Conservation (phyloP, 306 rosid species). For the Pyrus bretschneideri region DNA sequence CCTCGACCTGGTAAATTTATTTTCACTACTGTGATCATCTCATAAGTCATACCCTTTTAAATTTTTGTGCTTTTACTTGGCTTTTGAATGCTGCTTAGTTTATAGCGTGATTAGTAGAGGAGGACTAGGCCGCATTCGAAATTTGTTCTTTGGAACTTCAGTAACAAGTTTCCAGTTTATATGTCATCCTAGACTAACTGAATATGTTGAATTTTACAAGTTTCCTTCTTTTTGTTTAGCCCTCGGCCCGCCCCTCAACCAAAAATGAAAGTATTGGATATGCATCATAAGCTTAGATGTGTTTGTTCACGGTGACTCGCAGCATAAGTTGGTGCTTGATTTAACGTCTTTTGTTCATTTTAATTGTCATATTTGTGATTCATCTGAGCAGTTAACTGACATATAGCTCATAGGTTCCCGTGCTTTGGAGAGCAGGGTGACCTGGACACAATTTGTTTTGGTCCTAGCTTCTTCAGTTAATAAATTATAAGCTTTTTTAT, state of each 20-base stretch:
- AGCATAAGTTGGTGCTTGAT: neutral
- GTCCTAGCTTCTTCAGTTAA: neutral
- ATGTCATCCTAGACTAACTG: neutral
- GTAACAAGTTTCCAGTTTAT: neutral
- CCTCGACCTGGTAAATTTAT: constrained; percentile 54
- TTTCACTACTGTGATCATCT: neutral
- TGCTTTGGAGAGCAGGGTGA: neutral
- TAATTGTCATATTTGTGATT: neutral
- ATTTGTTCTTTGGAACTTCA: neutral
- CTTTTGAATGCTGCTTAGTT: neutral
- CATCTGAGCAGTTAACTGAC: neutral
- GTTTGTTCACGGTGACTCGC: neutral
- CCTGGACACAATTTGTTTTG: neutral
- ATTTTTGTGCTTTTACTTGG: neutral
- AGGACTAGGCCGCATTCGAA: neutral
- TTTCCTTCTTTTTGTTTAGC: too few species aligned
- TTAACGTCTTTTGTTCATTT: neutral
- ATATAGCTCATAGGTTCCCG: neutral
- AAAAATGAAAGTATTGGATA: neutral
- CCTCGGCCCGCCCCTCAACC: too few species aligned
- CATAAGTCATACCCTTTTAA: neutral
- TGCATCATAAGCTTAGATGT: neutral
- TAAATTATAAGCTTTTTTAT: neutral
- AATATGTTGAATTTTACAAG: too few species aligned
- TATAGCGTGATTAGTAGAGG: neutral